These are phyloP conservation scores for Pseudevernia furfuracea DNA, from an alignment of 495 filamentous ascomycete genomes.

Conservation along the genomic window DNA sequence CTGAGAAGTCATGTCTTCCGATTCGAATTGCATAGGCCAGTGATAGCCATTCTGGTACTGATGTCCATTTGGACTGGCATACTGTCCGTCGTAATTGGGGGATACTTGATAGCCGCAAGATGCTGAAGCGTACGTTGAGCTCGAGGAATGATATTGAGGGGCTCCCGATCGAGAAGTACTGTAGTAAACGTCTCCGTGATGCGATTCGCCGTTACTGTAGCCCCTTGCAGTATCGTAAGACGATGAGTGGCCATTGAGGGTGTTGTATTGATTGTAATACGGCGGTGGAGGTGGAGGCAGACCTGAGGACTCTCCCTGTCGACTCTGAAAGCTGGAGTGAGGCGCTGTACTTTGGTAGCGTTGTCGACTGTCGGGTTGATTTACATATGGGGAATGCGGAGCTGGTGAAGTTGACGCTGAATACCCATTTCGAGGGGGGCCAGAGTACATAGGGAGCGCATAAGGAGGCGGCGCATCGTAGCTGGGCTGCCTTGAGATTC, in stretches of 20 bases:
- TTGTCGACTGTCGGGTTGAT: slow-evolving; percentile 10
- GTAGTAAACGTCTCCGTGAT: slow-evolving; percentile 7
- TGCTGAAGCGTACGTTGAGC: neutral
- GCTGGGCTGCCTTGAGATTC: slow-evolving; percentile 1
- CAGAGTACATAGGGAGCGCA: slow-evolving; percentile 12
- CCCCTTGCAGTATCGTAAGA: slow-evolving; percentile 5
- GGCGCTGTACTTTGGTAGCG: slow-evolving; percentile 1
- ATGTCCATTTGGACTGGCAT: slow-evolving; percentile 9
- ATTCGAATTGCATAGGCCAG: slow-evolving; percentile 30
- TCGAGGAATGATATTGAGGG: neutral
- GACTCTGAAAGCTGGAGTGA: slow-evolving; percentile 2
- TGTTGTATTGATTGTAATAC: slow-evolving; percentile 10
- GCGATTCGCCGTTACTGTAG: slow-evolving; percentile 3
- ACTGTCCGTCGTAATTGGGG: slow-evolving; percentile 21
- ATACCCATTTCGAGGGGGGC: slow-evolving; percentile 8
- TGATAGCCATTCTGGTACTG: slow-evolving; percentile 15
- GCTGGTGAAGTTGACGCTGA: slow-evolving; percentile 8
- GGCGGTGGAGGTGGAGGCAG: slow-evolving; percentile 16
- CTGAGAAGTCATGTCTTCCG: slow-evolving; percentile 34
- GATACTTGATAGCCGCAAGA: slow-evolving; percentile 14
- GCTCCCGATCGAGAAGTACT: neutral
- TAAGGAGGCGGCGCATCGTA: neutral
- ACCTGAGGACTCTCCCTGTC: slow-evolving; percentile 6
- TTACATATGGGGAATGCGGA: slow-evolving; percentile 13
- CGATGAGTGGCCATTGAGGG: slow-evolving; percentile 8